Evolutionary conservation across 2,329 filamentous ascomycete genomes (phyloP).

Genomic region (Clonostachys chloroleuca): DNA sequence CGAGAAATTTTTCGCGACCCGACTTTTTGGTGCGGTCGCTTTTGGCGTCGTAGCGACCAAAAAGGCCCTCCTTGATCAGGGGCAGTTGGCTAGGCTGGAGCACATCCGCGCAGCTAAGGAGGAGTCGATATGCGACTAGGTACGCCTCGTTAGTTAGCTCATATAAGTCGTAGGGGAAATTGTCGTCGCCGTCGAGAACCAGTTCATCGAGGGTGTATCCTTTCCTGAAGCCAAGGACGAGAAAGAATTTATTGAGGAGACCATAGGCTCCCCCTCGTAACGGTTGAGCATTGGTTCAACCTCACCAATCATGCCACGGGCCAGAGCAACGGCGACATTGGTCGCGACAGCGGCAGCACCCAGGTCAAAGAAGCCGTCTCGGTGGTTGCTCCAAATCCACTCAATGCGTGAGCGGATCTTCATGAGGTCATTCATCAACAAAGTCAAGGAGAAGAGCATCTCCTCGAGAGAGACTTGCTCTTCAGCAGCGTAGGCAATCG

Average conservation of each 20-base stretch:
- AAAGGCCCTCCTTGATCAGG: too few species aligned
- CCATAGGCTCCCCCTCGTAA: conserved; percentile 12
- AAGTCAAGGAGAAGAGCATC: conserved; percentile 13
- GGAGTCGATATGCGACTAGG: conserved; percentile 7
- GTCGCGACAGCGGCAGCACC: conserved; percentile 25
- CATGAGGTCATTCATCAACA: conserved; percentile 21
- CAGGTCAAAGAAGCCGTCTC: conserved; percentile 16
- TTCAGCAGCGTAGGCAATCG: conserved; percentile 23
- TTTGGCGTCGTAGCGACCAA: too few species aligned
- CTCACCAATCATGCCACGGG: conserved; percentile 21
- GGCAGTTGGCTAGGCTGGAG: too few species aligned
- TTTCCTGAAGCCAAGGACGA: conserved; percentile 5
- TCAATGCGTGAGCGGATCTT: conserved; percentile 15
- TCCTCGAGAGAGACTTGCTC: conserved; percentile 12
- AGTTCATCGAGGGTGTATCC: conserved; percentile 7
- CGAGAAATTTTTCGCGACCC: conserved; percentile 17
- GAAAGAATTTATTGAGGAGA: conserved; percentile 10
- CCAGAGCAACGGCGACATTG: conserved; percentile 27
- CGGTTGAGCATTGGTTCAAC: conserved; percentile 13
- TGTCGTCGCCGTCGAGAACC: conserved; percentile 1
- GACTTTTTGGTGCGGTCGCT: conserved; percentile 14
- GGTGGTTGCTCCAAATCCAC: conserved; percentile 22
- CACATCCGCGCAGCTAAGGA: not conserved
- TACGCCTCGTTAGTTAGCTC: conserved; percentile 13
- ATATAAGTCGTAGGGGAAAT: conserved; percentile 17